These are phyloP conservation scores for Collybiopsis luxurians DNA, from an alignment of 768 basidiomycete genomes.

Conservation along the genomic window DNA sequence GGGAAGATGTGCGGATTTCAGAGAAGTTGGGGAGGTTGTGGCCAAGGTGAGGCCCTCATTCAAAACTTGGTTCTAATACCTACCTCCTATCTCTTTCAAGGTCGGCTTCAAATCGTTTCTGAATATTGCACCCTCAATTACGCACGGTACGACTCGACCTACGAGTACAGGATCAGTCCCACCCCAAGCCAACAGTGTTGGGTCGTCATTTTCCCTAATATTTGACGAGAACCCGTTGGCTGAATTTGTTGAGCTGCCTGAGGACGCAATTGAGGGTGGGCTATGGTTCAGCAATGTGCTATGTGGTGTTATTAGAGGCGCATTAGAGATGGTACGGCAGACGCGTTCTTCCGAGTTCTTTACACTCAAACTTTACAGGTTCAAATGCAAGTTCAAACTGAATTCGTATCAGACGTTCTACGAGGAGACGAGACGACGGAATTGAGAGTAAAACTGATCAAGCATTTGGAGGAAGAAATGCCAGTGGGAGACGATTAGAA, in stretches of 20 bases:
- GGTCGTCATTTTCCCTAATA: conserved; percentile 75
- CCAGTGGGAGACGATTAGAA: conserved; percentile 86
- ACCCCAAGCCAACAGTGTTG: conserved; percentile 37
- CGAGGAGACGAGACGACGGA: conserved; percentile 94
- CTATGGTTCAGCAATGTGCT: conserved; percentile 97
- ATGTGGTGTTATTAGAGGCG: conserved; percentile 90
- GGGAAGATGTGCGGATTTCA: conserved; percentile 83
- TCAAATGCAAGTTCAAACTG: conserved; percentile 91
- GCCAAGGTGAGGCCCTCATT: conserved; percentile 66
- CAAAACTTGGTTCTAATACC: neutral
- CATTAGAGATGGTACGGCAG: conserved; percentile 85
- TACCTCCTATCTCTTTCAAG: conserved; percentile 46
- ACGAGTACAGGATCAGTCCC: conserved; percentile 31
- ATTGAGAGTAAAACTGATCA: conserved; percentile 84
- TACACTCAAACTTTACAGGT: conserved; percentile 50
- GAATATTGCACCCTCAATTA: conserved; percentile 83
- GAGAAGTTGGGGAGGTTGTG: conserved; percentile 92
- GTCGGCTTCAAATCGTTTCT: conserved; percentile 98
- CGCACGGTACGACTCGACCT: conserved; percentile 57
- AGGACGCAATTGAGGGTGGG: conserved; percentile 88
- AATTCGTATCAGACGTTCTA: conserved; percentile 87
- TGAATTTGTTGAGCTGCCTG: conserved; percentile 96
- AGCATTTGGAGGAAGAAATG: conserved; percentile 95
- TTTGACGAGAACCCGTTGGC: conserved; percentile 96
- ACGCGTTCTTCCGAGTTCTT: neutral